phyloP scores from a whole-genome alignment of 208 protist species.

The Trypanosoma boissoni region DNA sequence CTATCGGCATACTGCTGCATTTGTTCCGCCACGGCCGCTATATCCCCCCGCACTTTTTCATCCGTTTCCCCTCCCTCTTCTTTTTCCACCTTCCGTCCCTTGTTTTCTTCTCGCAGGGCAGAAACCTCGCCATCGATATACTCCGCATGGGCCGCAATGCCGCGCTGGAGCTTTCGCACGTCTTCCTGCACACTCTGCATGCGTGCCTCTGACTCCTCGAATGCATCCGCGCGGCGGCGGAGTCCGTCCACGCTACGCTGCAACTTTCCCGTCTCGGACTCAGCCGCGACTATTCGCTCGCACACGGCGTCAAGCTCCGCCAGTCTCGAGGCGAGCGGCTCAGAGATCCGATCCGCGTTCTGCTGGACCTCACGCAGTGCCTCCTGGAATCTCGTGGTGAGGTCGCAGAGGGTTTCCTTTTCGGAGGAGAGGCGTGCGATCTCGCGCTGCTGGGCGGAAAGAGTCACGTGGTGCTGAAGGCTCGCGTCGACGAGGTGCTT shows the following conservation, averaged over 20 bases:
- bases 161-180: conserved; percentile 11
- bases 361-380: not conserved
- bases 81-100: not conserved
- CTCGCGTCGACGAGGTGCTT: conserved; percentile 55
- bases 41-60: not conserved
- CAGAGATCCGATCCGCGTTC: not conserved
- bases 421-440: conserved; percentile 14
- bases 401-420: conserved; percentile 13
- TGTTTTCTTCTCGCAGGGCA: not conserved
- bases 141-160: conserved; percentile 9
- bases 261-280: not conserved
- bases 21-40: not conserved
- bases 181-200: conserved; percentile 8
- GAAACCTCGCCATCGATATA: conserved; percentile 7
- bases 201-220: not conserved
- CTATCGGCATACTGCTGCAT: conserved; percentile 14
- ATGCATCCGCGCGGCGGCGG: conserved; percentile 1
- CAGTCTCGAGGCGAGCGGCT: not conserved
- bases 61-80: not conserved
- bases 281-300: conserved; percentile 1
- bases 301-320: not conserved
- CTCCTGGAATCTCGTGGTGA: conserved; percentile 11
- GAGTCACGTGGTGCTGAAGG: conserved; percentile 16
- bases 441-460: conserved; percentile 19
- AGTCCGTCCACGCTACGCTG: not conserved